Base-by-base conservation (phyloP, 2,329 filamentous ascomycete genomes). In the Diaporthe australafricana region DNA sequence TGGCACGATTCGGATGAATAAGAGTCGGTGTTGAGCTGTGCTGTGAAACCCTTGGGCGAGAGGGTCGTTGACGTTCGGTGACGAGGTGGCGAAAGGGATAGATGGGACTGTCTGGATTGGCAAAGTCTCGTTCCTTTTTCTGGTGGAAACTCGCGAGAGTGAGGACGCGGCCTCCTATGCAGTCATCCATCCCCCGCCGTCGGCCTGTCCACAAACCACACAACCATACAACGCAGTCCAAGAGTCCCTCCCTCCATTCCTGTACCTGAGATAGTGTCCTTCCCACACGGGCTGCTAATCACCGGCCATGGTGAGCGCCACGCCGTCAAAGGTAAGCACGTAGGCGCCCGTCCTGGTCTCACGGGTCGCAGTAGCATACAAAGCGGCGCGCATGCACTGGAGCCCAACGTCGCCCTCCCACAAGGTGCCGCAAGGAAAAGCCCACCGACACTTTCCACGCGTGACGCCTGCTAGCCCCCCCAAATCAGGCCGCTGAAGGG, bases 21-120 rank as follows among this genome's bases (percentile, higher is more conserved):
- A 12, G 35, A 2, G 25, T 45, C 38, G 40, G 5, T 62, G 56
- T 53, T 14, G 38, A 2, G 57, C 42, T 14, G 27, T 42, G 17
- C 42, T 11, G 20, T 63, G 57, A 63, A 63, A 63, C 57, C 57
- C 8, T 48, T 9, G 57, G 57, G 57, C 42, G 20, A 62, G n/a
- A n/a, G 32, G 5, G 32, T 27, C 16, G 40, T 17, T 11, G 27
- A 7, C 2, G 5, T 48, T n/a, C 30, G 38, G 22, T 60, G 56
- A 45, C 40, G 30, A 17, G 20, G 57, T 63, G 57, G 57, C 57
- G 20, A 35, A 38, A 60, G 55, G 5, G 9, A 9, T 27, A 35
- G 32, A 5, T 5, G 32, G 5, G 9, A 5, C 30, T 8, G 52
- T 14, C 14, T 16, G 25, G 20, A 25, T 35, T 63, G 42, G 20